Evolutionary conservation across 2,329 filamentous ascomycete genomes (phyloP).

Genomic region (Sporothrix sp.): DNA sequence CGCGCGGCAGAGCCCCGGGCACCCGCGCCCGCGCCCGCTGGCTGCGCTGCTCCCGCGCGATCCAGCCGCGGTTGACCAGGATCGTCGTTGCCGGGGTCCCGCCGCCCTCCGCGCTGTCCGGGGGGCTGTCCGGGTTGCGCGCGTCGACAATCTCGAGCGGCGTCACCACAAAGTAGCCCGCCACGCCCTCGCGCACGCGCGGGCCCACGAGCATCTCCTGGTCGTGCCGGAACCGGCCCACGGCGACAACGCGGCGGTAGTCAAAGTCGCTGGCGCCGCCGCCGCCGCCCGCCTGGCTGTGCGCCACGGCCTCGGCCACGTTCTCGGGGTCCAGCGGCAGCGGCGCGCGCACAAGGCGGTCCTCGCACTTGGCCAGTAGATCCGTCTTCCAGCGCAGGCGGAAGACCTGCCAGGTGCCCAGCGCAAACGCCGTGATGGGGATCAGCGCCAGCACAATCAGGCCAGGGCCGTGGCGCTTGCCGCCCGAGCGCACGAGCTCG

Average conservation of each 20-base stretch:
- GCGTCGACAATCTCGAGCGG: slow-evolving; percentile 53
- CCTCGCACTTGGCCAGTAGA: slow-evolving; percentile 81
- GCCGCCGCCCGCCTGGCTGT: slow-evolving; percentile 21
- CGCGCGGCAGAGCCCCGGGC: slow-evolving; percentile 54
- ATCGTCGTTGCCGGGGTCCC: slow-evolving; percentile 36
- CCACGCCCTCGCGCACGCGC: slow-evolving; percentile 75
- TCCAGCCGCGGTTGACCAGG: slow-evolving; percentile 86
- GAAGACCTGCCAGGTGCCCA: slow-evolving; percentile 93
- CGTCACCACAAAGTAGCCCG: slow-evolving; percentile 86
- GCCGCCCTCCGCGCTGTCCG: too few species aligned
- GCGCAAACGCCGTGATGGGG: slow-evolving; percentile 77
- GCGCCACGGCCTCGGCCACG: slow-evolving; percentile 70
- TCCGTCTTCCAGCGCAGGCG: slow-evolving; percentile 91
- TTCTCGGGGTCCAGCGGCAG: slow-evolving; percentile 68
- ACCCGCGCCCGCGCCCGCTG: slow-evolving; percentile 54
- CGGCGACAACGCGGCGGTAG: slow-evolving; percentile 72
- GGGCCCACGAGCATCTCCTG: slow-evolving; percentile 95
- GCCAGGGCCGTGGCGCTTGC: slow-evolving; percentile 65
- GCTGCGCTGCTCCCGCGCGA: slow-evolving; percentile 61
- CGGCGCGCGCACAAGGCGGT: slow-evolving; percentile 76
- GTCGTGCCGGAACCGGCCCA: slow-evolving; percentile 70
- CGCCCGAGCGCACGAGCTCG: slow-evolving; percentile 64
- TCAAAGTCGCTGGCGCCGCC: slow-evolving; percentile 54
- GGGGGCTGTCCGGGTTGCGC: neutral
- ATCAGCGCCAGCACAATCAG: slow-evolving; percentile 77